Evolutionary conservation across 2,329 filamentous ascomycete species (phyloP).

Genomic region (Lecanoromycetidae sp.): DNA sequence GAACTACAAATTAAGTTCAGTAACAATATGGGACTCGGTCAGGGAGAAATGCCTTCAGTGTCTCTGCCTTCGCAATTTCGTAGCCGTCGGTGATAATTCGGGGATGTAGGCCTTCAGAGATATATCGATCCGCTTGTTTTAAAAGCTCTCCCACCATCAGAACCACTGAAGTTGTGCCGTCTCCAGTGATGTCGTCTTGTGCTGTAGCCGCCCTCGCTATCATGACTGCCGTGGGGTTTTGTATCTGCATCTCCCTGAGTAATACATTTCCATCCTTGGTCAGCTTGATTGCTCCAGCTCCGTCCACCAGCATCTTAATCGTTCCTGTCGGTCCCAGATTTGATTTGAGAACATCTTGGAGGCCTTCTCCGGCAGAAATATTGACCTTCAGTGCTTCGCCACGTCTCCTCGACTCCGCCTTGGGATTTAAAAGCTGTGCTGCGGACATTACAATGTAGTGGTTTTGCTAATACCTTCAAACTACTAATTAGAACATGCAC

Average conservation of each 20-base stretch:
- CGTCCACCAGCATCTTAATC: slow-evolving; percentile 77
- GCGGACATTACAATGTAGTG: too few species aligned
- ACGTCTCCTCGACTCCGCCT: slow-evolving; percentile 93
- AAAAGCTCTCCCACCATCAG: slow-evolving; percentile 89
- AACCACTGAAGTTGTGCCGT: slow-evolving; percentile 94
- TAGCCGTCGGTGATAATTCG: slow-evolving; percentile 95
- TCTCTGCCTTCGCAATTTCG: slow-evolving; percentile 87
- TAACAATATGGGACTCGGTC: background rate
- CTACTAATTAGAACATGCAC: too few species aligned
- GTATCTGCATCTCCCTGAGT: slow-evolving; percentile 72
- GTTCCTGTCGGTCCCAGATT: slow-evolving; percentile 90
- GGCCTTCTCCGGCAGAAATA: slow-evolving; percentile 88
- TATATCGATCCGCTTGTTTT: slow-evolving; percentile 95
- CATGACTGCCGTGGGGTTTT: slow-evolving; percentile 86
- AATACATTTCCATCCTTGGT: slow-evolving; percentile 96
- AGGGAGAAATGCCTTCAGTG: slow-evolving; percentile 55
- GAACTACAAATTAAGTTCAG: slow-evolving; percentile 41
- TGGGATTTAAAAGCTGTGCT: slow-evolving; percentile 94
- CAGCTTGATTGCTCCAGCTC: slow-evolving; percentile 70
- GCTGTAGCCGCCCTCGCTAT: slow-evolving; percentile 77
- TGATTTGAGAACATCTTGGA: slow-evolving; percentile 88
- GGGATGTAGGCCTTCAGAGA: slow-evolving; percentile 91
- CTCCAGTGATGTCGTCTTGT: slow-evolving; percentile 95
- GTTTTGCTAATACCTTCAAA: too few species aligned
- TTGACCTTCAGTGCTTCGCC: slow-evolving; percentile 95